Percentiles rank a stretch among this genome's conserved stretches.
These are phyloP conservation scores for Ustilago cynodontis DNA, from an alignment of 1,284 basidiomycete species.

Conservation along the genomic window DNA sequence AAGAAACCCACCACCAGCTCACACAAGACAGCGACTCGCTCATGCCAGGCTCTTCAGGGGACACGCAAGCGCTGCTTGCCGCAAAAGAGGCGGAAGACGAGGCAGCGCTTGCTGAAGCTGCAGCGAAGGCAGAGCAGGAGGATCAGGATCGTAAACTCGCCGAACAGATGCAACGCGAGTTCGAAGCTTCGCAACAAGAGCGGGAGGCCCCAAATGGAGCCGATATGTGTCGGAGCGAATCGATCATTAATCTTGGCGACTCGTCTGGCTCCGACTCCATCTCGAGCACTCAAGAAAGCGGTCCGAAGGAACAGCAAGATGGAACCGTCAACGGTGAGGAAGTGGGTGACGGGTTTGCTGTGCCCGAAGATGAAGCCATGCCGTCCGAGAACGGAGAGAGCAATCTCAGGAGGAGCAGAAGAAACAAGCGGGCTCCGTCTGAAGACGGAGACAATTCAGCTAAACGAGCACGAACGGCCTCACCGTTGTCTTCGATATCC, in stretches of 20 bases:
- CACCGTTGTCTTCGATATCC: neutral
- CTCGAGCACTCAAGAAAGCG: neutral
- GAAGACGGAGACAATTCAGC: neutral
- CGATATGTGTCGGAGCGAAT: conserved; percentile 33
- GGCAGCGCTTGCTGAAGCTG: conserved; percentile 16
- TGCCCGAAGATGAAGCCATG: conserved; percentile 22
- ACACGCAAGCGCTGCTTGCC: conserved; percentile 24
- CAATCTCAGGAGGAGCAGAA: neutral
- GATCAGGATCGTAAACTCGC: conserved; percentile 36
- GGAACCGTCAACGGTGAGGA: conserved; percentile 23
- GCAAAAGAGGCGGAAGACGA: conserved; percentile 33
- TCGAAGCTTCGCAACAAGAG: conserved; percentile 3
- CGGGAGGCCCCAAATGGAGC: neutral
- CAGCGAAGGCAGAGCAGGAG: conserved; percentile 33
- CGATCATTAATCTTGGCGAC: conserved; percentile 28
- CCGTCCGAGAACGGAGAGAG: neutral
- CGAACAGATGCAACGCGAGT: conserved; percentile 36
- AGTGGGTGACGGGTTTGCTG: conserved; percentile 41
- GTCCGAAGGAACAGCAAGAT: neutral
- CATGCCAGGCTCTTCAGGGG: conserved; percentile 25
- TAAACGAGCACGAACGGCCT: conserved; percentile 4
- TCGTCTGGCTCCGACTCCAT: conserved; percentile 11
- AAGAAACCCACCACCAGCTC: conserved; percentile 11
- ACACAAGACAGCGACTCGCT: conserved; percentile 19
- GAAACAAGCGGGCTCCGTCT: conserved; percentile 12